Conservation (phyloP, 1,284 basidiomycete species). For the Paramarasmius palmivorus region DNA sequence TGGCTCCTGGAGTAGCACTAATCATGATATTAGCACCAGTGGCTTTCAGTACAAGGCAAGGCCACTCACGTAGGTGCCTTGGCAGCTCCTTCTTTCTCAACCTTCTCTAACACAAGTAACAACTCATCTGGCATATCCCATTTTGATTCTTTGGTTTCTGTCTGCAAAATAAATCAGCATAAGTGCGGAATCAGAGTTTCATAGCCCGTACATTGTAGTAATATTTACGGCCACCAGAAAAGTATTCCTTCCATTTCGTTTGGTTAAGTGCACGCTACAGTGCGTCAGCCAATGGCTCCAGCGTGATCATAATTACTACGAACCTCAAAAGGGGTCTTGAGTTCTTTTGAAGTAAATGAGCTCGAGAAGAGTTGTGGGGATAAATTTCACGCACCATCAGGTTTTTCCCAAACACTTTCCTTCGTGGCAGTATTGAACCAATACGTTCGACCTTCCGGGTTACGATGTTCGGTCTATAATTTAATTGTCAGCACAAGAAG, state of each 20-base stretch:
- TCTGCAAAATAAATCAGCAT: constrained; percentile 40
- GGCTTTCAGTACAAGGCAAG: background rate
- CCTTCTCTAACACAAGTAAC: constrained; percentile 75
- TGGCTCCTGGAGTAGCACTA: constrained; percentile 16
- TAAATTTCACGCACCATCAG: constrained; percentile 58
- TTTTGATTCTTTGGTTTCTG: constrained; percentile 85
- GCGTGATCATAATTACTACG: constrained; percentile 18
- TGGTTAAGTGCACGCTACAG: constrained; percentile 79
- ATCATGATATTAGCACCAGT: background rate
- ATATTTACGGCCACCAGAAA: constrained; percentile 87
- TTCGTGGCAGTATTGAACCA: constrained; percentile 81
- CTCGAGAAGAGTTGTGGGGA: constrained; percentile 11
- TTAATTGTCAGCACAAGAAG: background rate
- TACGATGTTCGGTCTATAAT: constrained; percentile 72
- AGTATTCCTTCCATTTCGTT: constrained; percentile 93
- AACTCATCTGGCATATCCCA: constrained; percentile 96
- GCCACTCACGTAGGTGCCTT: constrained; percentile 26
- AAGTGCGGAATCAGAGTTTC: background rate
- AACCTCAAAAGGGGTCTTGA: constrained; percentile 88
- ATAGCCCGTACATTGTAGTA: constrained; percentile 77
- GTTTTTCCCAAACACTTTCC: constrained; percentile 88
- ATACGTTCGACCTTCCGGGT: constrained; percentile 83
- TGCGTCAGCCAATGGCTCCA: constrained; percentile 3
- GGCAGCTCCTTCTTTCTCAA: constrained; percentile 67
- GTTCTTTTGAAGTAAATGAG: constrained; percentile 41